Conservation (phyloP, 352 stramenopile species). For the Phytopythium oedochilum region DNA sequence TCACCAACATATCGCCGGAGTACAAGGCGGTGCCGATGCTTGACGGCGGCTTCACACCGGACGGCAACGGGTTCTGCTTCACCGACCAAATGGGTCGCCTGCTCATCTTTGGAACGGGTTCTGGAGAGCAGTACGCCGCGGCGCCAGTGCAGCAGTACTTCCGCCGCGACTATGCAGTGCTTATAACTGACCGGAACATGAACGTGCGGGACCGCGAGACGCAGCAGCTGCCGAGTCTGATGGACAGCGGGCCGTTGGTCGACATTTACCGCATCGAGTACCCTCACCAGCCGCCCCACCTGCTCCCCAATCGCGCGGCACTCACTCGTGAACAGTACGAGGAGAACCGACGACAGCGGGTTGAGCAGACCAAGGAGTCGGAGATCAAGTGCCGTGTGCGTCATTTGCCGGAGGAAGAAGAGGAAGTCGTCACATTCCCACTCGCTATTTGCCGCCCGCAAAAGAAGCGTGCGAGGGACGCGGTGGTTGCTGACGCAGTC, state of each 20-base stretch:
- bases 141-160: conserved; percentile 87
- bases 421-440: conserved; percentile 49
- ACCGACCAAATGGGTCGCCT: conserved; percentile 81
- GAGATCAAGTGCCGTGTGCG: conserved; percentile 58
- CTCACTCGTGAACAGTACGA: conserved; percentile 43
- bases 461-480: conserved; percentile 5
- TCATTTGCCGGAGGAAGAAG: conserved; percentile 35
- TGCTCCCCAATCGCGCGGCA: conserved; percentile 24
- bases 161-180: conserved; percentile 84
- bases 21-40: conserved; percentile 64
- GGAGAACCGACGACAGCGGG: conserved; percentile 53
- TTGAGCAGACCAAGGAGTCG: conserved; percentile 65
- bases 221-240: conserved; percentile 80
- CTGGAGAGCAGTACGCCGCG: conserved; percentile 48
- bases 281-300: conserved; percentile 65
- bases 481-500: conserved; percentile 8
- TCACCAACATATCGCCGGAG: conserved; percentile 53
- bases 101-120: conserved; percentile 75
- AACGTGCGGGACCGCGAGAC: conserved; percentile 88
- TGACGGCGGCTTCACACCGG: conserved; percentile 67
- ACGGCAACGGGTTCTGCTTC: conserved; percentile 66
- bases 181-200: conserved; percentile 85
- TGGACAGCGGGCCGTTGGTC: conserved; percentile 69
- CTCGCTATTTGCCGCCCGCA: conserved; percentile 21
- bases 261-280: conserved; percentile 77